Conservation (phyloP, 148 eudicot genomes). For the Rhododendron mucronatum region DNA sequence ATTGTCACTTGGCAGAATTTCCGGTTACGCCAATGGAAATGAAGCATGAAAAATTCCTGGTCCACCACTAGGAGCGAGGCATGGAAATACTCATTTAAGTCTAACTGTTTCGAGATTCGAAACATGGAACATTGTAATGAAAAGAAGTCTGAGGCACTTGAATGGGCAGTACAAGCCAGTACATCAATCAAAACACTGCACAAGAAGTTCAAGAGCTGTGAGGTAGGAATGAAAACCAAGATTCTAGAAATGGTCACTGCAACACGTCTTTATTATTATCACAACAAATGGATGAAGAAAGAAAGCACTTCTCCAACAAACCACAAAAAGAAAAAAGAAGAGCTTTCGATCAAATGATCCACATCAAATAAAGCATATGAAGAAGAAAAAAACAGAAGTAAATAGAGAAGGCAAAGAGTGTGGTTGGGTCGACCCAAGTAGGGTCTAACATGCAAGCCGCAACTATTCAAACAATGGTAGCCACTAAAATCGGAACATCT, state of each 20-base stretch:
- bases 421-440: constrained; percentile 19
- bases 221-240: not conserved
- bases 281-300: not conserved
- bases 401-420: not conserved
- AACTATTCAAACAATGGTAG: not conserved
- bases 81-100: too few relatives aligned
- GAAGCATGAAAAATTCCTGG: too few relatives aligned
- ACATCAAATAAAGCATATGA: not conserved
- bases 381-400: not conserved
- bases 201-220: not conserved
- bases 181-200: not conserved
- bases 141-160: not conserved
- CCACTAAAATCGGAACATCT: not conserved
- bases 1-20: too few relatives aligned
- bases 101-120: not conserved
- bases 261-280: not conserved
- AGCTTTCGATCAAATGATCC: not conserved
- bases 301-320: not conserved
- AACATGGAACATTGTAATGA: not conserved
- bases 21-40: too few relatives aligned
- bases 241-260: not conserved
- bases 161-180: too few relatives aligned
- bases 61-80: too few relatives aligned
- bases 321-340: not conserved
- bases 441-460: constrained; percentile 9